Conservation (phyloP, 768 basidiomycete species). For the Pisolithus tinctorius region DNA sequence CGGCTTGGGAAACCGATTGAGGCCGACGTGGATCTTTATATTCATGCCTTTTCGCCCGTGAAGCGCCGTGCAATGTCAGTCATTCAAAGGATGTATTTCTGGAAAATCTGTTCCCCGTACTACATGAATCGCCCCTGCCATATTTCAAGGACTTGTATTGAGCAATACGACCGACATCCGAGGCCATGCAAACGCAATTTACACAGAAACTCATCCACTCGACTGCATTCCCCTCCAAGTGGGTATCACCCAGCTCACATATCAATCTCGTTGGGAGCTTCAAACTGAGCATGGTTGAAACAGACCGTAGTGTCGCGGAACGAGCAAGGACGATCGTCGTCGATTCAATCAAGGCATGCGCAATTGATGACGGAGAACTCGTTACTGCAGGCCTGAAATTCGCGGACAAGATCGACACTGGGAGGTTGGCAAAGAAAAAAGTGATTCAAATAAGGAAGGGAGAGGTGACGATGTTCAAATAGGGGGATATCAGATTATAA, state of each 20-base stretch:
- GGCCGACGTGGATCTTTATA: constrained; percentile 56
- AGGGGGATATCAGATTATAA: too few species aligned
- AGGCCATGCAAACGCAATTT: constrained; percentile 36
- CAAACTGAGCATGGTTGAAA: constrained; percentile 58
- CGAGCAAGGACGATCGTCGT: constrained; percentile 61
- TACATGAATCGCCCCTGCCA: constrained; percentile 19
- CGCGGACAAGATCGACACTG: constrained; percentile 56
- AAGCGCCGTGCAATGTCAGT: constrained; percentile 37
- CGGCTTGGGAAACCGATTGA: constrained; percentile 67
- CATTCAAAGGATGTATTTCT: too few species aligned
- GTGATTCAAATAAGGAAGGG: constrained; percentile 7
- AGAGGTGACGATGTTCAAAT: not conserved
- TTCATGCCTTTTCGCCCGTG: constrained; percentile 51
- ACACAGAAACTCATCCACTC: too few species aligned
- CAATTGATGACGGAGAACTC: constrained; percentile 55
- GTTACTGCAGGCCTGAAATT: constrained; percentile 35
- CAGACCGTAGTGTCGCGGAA: constrained; percentile 31
- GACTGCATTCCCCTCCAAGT: constrained; percentile 47
- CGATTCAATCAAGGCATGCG: constrained; percentile 66
- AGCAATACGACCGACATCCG: constrained; percentile 5
- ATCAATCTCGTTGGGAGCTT: constrained; percentile 79
- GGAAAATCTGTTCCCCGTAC: constrained; percentile 6
- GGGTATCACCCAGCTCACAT: constrained; percentile 58
- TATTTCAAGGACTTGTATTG: constrained; percentile 9
- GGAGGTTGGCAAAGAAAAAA: constrained; percentile 41